These are phyloP conservation scores for Sclerotinia spermophila DNA, from an alignment of 2,329 filamentous ascomycete genomes.

Conservation along the genomic window DNA sequence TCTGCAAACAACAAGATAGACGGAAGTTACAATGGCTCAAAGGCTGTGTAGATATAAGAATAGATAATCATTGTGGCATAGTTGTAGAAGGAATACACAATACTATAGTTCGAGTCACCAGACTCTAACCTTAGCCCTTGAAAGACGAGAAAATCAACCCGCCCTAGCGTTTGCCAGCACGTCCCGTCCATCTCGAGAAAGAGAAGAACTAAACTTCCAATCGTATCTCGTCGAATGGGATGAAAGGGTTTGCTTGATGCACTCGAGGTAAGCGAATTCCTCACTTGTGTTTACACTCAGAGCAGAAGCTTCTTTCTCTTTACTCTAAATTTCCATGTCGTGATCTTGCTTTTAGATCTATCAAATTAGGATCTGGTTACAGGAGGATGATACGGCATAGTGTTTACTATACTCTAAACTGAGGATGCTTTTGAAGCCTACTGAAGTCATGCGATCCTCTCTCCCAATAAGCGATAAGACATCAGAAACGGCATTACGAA, in stretches of 20 bases:
- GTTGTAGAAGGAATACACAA: neutral
- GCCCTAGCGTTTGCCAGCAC: fast-evolving
- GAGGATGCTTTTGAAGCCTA: neutral
- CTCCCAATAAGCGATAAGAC: neutral
- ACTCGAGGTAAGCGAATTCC: neutral
- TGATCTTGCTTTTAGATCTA: neutral
- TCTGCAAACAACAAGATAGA: too few species aligned
- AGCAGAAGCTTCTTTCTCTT: neutral
- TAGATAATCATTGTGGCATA: neutral
- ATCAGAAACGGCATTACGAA: neutral
- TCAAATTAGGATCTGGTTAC: neutral
- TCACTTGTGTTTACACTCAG: neutral
- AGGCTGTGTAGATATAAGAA: neutral
- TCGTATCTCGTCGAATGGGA: neutral
- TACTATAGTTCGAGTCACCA: neutral
- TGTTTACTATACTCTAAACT: too few species aligned
- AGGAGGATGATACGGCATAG: neutral
- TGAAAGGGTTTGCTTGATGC: neutral
- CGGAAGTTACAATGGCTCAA: too few species aligned
- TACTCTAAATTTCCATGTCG: too few species aligned
- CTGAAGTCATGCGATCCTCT: neutral
- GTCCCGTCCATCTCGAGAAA: neutral
- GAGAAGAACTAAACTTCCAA: neutral
- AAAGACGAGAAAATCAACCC: neutral
- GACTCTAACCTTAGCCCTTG: neutral